These are phyloP conservation scores for Pseudoneurospora amorphoporcata DNA, from an alignment of 495 filamentous ascomycete species.

Conservation along the genomic window DNA sequence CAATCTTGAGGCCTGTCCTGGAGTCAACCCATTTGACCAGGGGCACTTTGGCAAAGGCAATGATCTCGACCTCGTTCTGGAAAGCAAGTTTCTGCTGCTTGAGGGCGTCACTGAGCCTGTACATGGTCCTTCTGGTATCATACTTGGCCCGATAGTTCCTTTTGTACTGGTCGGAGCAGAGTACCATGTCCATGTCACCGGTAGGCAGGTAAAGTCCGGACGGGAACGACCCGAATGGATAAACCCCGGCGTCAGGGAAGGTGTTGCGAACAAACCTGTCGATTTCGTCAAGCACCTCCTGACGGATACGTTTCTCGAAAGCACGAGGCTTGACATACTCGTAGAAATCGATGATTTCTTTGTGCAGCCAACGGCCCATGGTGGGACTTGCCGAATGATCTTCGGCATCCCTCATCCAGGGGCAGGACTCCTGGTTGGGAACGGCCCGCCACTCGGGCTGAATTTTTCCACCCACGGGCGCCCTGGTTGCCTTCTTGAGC, in stretches of 20 bases:
- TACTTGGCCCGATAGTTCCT: conserved; percentile 26
- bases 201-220: conserved; percentile 85
- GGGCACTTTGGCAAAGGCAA: conserved; percentile 72
- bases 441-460: conserved; percentile 46
- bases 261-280: conserved; percentile 39
- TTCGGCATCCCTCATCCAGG: conserved; percentile 41
- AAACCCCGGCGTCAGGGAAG: conserved; percentile 47
- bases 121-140: conserved; percentile 26
- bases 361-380: conserved; percentile 54
- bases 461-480: conserved; percentile 37
- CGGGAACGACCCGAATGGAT: conserved; percentile 82
- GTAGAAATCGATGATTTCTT: conserved; percentile 83
- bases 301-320: conserved; percentile 66
- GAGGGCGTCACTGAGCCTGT: conserved; percentile 41
- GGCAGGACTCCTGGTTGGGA: conserved; percentile 34
- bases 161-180: conserved; percentile 58
- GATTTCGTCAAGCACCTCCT: conserved; percentile 55
- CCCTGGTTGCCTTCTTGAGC: conserved; percentile 36
- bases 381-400: conserved; percentile 40
- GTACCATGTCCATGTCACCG: conserved; percentile 85
- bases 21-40: conserved; percentile 82
- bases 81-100: conserved; percentile 37
- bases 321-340: conserved; percentile 64
- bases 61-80: conserved; percentile 46
- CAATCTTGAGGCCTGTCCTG: conserved; percentile 63